Evolutionary conservation across 768 basidiomycete species (phyloP), one percentile per base, ranked within the genome.

Genomic region (Albatrellus ellisii): DNA sequence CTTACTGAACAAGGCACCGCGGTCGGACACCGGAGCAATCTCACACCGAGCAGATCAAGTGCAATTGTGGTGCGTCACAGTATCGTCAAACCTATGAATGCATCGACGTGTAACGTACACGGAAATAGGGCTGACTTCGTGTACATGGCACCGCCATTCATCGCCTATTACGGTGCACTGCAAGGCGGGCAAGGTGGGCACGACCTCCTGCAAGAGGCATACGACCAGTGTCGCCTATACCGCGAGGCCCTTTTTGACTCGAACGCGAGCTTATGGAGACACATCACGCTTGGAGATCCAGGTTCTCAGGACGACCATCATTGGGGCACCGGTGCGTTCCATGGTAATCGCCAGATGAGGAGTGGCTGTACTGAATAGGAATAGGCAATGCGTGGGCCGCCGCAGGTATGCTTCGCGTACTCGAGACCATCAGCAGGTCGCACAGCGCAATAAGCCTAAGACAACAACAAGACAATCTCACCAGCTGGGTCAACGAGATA

Each of bases 381-480:
- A 5, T 35, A 32, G 74, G 75, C 4, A 85, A 84, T 47, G 79
- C 63, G 0, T 84, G 83, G 83, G 80, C 79, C 0, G 77, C 77
- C 1, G 72, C 71, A 1, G 77, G 79, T 3, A 77, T 78, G 67
- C 57, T 74, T 21, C 67, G 80, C 4, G 75, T 84, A 4, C 56
- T 73, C 11, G 62, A 66, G 33, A 78, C 73, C 0, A 62, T 79
- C 36, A 61, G 63, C 36, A 63, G 67, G 40, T 69, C 73, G 0
- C 54, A 56, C 17, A 58, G 62, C 40, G 61, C 63, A 6, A 44
- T 42, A 1, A 36, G 58, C 17, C 64, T 76, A 44, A 25, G 48
- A 25, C 48, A 49, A 7, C 67, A 76, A 42, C 63, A 65, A 46
- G 41, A 45, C 3, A 63, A 76, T 46, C 59, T 78, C 12, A 63